These are phyloP conservation scores for Teratosphaeria viscida DNA, from an alignment of 2,329 filamentous ascomycete species.

Conservation along the genomic window DNA sequence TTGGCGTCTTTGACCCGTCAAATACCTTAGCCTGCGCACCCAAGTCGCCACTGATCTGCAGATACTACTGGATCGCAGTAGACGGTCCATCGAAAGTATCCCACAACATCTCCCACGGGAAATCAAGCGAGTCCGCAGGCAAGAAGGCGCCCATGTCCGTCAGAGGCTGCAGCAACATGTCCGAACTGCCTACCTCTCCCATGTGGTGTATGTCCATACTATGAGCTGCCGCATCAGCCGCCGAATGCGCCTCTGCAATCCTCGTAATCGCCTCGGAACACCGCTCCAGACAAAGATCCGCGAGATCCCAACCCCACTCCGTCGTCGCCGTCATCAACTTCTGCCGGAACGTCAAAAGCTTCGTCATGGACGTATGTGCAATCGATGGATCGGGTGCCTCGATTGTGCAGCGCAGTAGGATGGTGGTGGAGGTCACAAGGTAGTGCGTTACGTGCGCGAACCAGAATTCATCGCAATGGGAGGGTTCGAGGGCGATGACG, in stretches of 20 bases:
- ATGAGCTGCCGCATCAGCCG: slow-evolving; percentile 1
- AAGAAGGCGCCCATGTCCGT: slow-evolving; percentile 1
- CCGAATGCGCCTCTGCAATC: slow-evolving; percentile 17
- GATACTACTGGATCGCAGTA: not conserved
- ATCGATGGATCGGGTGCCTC: slow-evolving; percentile 40
- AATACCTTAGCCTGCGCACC: too few relatives aligned
- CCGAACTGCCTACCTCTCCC: not conserved
- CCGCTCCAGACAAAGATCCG: slow-evolving; percentile 42
- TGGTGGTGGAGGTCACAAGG: slow-evolving; percentile 44
- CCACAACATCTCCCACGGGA: slow-evolving; percentile 8
- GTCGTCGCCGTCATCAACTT: slow-evolving; percentile 2
- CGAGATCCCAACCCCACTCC: slow-evolving; percentile 39
- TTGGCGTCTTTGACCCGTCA: too few relatives aligned
- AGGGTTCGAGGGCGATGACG: slow-evolving; percentile 35
- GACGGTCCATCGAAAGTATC: slow-evolving; percentile 2
- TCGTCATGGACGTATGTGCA: slow-evolving; percentile 36
- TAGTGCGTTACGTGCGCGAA: slow-evolving; percentile 42
- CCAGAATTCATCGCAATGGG: slow-evolving; percentile 45
- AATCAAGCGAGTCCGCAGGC: slow-evolving; percentile 7
- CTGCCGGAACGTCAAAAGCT: slow-evolving; percentile 3
- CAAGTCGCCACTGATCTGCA: not conserved
- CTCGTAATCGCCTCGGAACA: slow-evolving; percentile 28
- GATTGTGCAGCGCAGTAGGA: slow-evolving; percentile 41
- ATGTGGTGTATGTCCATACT: not conserved
- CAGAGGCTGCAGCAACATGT: not conserved